Evolutionary conservation across 345 rosid species (phyloP).

Genomic region (Linum tenue): DNA sequence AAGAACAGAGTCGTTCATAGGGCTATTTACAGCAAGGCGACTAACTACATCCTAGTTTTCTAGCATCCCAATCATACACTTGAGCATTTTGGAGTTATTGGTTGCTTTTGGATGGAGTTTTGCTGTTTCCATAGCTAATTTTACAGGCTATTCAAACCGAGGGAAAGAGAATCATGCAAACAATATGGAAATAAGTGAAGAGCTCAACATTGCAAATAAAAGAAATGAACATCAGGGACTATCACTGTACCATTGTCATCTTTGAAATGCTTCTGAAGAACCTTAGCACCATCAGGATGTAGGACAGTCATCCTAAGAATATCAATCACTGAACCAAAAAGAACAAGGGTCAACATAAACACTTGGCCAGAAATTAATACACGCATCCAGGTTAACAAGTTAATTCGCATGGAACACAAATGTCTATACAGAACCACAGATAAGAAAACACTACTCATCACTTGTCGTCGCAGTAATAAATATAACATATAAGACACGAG

Average conservation of each 20-base stretch:
- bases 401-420: neutral
- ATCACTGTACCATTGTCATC: conserved; percentile 52
- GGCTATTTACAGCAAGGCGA: conserved; percentile 6
- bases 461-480: too few relatives aligned
- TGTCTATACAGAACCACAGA: too few relatives aligned
- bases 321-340: conserved; percentile 52
- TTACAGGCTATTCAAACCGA: neutral
- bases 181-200: neutral
- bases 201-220: conserved; percentile 7
- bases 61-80: conserved; percentile 1
- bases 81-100: neutral
- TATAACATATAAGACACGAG: too few relatives aligned
- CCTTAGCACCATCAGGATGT: conserved; percentile 81
- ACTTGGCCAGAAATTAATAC: conserved; percentile 16
- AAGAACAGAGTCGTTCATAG: neutral
- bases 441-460: too few relatives aligned
- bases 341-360: neutral
- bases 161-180: neutral
- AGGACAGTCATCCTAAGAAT: conserved; percentile 71
- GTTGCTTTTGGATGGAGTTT: neutral
- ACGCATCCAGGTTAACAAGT: neutral
- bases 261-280: conserved; percentile 49
- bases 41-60: neutral
- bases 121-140: neutral
- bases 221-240: neutral